Base-by-base conservation (phyloP, 495 filamentous ascomycete genomes). In the Aspergillus cristatus region DNA sequence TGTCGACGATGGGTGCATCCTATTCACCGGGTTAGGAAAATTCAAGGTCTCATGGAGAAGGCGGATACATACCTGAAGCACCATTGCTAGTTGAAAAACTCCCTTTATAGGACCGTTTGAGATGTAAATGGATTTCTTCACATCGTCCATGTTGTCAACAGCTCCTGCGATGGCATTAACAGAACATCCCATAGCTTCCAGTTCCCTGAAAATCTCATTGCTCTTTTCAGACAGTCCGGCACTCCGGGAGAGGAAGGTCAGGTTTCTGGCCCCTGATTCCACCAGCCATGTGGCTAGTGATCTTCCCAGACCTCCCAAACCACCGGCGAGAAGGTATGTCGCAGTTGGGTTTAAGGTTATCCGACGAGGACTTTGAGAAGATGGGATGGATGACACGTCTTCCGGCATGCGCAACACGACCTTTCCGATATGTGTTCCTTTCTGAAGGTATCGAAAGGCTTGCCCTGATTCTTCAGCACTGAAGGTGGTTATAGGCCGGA, bases 201-300 rank as follows among this genome's bases (percentile, higher is more conserved):
- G 57, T 34, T 76, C 72, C 2, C 46, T 18, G 14, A 57, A 34
- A 36, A 74, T n/a, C n/a, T n/a, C n/a, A 67, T 3, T 31, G 28
- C 4, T 25, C 28, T 52, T 33, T 1, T 35, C 28, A 2, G 14
- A 24, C 28, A 15, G 17, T 7, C 53, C 50, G 2, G 50, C 60
- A 26, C 22, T 47, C 0, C 53, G 45, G 4, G 55, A 63, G 1
- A 63, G 37, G 11, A 78, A 67, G 7, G 77, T 59, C 3, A 84
- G 43, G 32, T 69, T 54, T 14, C 61, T 56, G 6, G 78, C 79
- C 3, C 76, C 76, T 18, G 66, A 61, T 16, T 60, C 47, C 3
- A 69, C 71, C 71, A 84, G 75, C 72, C 72, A 79, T 0, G 53
- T 58, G 0, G 75, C 51, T 34, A 82, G 57, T 16, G 70, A 60